phyloP scores from a whole-genome alignment of 441 rosid genomes.

The Pelargonium citronellum region DNA sequence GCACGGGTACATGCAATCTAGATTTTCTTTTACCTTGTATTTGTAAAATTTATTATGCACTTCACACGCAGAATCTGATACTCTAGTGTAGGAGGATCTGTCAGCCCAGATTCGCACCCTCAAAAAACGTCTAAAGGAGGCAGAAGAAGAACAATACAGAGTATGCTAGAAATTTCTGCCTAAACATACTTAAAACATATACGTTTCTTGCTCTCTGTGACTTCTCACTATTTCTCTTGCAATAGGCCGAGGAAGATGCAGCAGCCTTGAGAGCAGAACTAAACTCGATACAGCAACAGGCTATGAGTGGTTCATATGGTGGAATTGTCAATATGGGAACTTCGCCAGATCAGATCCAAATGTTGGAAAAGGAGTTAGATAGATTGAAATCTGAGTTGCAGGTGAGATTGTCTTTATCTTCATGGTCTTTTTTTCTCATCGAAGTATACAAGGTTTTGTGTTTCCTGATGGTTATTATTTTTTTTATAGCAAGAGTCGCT shows the following conservation, averaged over 20 bases:
- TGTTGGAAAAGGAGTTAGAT: constrained; percentile 26
- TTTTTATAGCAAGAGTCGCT: constrained; percentile 51
- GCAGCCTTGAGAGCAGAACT: constrained; percentile 32
- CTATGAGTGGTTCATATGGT: constrained; percentile 18
- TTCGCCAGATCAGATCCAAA: constrained; percentile 21
- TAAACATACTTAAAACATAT: neutral
- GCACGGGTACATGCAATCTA: constrained; percentile 46
- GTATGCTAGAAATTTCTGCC: constrained; percentile 36
- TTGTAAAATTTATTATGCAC: neutral
- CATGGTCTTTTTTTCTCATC: neutral
- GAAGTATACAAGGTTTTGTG: constrained; percentile 15
- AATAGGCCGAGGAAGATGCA: constrained; percentile 95
- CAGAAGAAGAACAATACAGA: constrained; percentile 89
- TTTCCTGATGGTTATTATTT: constrained; percentile 29
- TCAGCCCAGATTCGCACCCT: constrained; percentile 87
- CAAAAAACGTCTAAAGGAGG: constrained; percentile 80
- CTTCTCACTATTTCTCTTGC: constrained; percentile 20
- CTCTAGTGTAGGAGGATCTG: constrained; percentile 78
- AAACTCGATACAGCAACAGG: constrained; percentile 24
- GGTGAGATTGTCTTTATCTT: constrained; percentile 37
- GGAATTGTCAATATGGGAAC: constrained; percentile 18
- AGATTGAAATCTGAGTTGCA: constrained; percentile 54
- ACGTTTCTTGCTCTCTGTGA: too few species aligned
- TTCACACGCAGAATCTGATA: constrained; percentile 15
- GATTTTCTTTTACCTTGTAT: too few species aligned